Evolutionary conservation across 225 moss, liverwort and hornwort species (phyloP).

Genomic region (Bryum argenteum): DNA sequence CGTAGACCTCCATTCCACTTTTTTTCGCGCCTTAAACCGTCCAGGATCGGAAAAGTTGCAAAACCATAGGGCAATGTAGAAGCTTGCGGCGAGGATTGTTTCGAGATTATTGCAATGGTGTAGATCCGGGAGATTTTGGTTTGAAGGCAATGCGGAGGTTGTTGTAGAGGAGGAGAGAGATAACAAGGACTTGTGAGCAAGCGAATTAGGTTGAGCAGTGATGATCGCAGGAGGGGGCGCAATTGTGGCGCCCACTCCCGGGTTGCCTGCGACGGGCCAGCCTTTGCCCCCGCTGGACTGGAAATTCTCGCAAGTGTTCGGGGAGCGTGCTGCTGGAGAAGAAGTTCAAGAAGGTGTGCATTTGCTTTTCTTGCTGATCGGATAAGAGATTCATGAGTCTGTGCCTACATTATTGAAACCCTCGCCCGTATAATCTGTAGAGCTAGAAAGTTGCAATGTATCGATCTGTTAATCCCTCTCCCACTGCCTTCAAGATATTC

Average conservation of each 20-base stretch:
- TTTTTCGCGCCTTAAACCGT: no score
- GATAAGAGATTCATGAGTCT: slow-evolving; percentile 22
- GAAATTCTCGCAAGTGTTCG: slow-evolving; percentile 99
- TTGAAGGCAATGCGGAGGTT: slow-evolving; percentile 46
- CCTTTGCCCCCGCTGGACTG: slow-evolving; percentile 80
- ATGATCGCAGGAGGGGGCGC: slow-evolving; percentile 81
- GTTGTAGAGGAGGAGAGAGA: slow-evolving; percentile 22
- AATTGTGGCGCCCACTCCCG: slow-evolving; percentile 87
- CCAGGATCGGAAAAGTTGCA: no score
- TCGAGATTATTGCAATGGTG: no score
- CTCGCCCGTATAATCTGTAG: neutral
- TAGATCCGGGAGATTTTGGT: no score
- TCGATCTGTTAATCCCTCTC: slow-evolving; percentile 5
- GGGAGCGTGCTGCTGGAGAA: slow-evolving; percentile 87
- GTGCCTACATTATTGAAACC: slow-evolving; percentile 19
- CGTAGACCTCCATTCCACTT: no score
- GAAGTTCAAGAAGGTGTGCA: slow-evolving; percentile 91
- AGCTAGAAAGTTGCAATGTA: slow-evolving; percentile 1
- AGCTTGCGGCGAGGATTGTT: no score
- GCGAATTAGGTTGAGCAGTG: slow-evolving; percentile 55
- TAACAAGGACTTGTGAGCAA: neutral
- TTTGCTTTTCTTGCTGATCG: slow-evolving; percentile 23
- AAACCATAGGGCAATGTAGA: no score
- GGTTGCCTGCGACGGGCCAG: slow-evolving; percentile 69
- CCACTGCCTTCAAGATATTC: slow-evolving; percentile 1